Base-by-base conservation (phyloP, 768 basidiomycete species). In the Agaricus sinodeliciosus region DNA sequence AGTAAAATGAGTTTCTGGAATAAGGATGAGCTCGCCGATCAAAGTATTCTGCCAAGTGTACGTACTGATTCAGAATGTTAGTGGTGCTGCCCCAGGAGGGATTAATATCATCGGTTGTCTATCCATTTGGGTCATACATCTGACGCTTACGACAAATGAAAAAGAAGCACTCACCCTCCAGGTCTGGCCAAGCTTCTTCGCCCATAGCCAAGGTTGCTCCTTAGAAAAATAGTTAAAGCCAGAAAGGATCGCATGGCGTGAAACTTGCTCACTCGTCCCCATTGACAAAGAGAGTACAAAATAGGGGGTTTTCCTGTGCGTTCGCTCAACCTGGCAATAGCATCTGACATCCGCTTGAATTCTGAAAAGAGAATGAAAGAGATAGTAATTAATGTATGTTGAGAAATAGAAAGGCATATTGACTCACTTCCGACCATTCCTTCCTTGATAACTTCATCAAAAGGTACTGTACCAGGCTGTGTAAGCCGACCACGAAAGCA, bases 151-250 rank as follows among this genome's bases (percentile, higher is more conserved):
- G 39, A 54, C 9, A 18, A 26, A 44, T 16, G n/a, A 13, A 42
- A 47, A 34, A 15, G 43, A 43, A 35, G 19, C 4, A 59, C 75
- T 47, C 57, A 82, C 82, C 66, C 84, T 70, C 84, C 84, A 85
- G 60, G 78, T 81, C 58, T 85, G 83, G 0, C 84, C 84, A 13
- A 80, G 67, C 22, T 64, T 64, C 56, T 65, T 72, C 1, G 78
- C 84, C 84, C 84, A 85, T 4, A 77, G 52, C 82, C 81, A 84
- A 0, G 80, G 79, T 67, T 82, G 76, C 60, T 77, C 69, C 79
- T 82, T 2, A 28, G 18, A 26, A 3, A 7, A 15, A 16, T 4
- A 13, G 12, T 35, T 15, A 15, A 16, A 16, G 9, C n/a, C 3
- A 28, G 13, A 19, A 9, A 9, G 12, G 28, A 31, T 16, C 15